Evolutionary conservation across 2,329 filamentous ascomycete species (phyloP).

Genomic region (Colletotrichum sp.): DNA sequence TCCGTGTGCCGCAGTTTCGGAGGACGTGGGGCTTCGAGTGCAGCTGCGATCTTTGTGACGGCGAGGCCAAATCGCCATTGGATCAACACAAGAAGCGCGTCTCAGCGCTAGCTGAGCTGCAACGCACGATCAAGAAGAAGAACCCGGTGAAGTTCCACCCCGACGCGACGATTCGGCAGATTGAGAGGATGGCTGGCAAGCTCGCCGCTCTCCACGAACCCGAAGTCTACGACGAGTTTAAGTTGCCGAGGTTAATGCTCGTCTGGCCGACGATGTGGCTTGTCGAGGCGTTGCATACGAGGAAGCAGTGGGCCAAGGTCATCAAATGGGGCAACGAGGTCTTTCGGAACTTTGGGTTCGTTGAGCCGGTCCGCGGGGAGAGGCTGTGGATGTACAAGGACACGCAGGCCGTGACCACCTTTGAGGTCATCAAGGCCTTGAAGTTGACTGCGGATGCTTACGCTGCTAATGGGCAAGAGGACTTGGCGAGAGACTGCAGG

Average conservation of each 20-base stretch:
- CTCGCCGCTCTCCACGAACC: slow-evolving; percentile 37
- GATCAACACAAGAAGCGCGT: slow-evolving; percentile 26
- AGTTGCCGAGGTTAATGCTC: slow-evolving; percentile 35
- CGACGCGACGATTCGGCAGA: slow-evolving; percentile 34
- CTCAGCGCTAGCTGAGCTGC: slow-evolving; percentile 25
- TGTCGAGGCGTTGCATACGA: slow-evolving; percentile 33
- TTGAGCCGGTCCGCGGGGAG: slow-evolving; percentile 25
- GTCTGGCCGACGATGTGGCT: slow-evolving; percentile 42
- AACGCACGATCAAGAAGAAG: slow-evolving; percentile 33
- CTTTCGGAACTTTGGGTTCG: slow-evolving; percentile 38
- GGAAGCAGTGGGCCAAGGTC: slow-evolving; percentile 37
- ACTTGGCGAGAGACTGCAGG: slow-evolving; percentile 28
- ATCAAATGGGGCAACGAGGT: slow-evolving; percentile 31
- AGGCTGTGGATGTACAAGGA: slow-evolving; percentile 29
- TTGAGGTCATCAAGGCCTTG: slow-evolving; percentile 38
- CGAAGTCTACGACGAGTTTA: slow-evolving; percentile 30
- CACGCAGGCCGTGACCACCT: slow-evolving; percentile 32
- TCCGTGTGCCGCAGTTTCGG: slow-evolving; percentile 30
- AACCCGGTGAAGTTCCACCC: slow-evolving; percentile 27
- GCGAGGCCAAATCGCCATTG: slow-evolving; percentile 28
- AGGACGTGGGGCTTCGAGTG: slow-evolving; percentile 46
- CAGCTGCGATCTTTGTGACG: slow-evolving; percentile 39
- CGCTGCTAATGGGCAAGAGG: slow-evolving; percentile 28
- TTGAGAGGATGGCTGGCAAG: slow-evolving; percentile 34
- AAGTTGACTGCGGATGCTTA: slow-evolving; percentile 34